Percentiles rank a stretch among this genome's conserved stretches.
These are phyloP conservation scores for Ustilago cynodontis DNA, from an alignment of 1,284 basidiomycete species.

Conservation along the genomic window DNA sequence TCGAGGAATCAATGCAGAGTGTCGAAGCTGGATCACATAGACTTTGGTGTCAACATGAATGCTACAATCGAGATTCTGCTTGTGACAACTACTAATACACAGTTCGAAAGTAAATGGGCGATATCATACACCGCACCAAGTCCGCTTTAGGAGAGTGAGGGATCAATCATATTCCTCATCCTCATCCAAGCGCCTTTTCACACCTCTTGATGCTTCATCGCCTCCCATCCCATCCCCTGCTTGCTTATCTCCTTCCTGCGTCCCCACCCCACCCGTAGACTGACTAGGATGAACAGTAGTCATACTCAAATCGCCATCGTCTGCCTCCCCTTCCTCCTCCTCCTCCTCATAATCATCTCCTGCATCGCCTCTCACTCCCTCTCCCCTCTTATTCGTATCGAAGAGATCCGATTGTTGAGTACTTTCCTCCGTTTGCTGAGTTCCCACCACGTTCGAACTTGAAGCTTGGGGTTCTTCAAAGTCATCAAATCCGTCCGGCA, in stretches of 20 bases:
- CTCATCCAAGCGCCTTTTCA: constrained; percentile 65
- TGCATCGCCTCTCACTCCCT: not conserved
- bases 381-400: constrained; percentile 2
- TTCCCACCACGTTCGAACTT: not conserved
- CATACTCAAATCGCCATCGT: constrained; percentile 38
- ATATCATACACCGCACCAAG: not conserved
- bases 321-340: constrained; percentile 15
- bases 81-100: not conserved
- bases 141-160: no score
- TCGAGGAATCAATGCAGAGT: no score
- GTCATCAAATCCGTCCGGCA: constrained; percentile 71
- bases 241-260: not conserved
- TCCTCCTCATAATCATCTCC: constrained; percentile 46
- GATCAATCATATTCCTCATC: constrained; percentile 69
- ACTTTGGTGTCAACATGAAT: no score
- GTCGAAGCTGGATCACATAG: no score
- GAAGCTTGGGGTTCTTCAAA: constrained; percentile 22
- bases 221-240: not conserved
- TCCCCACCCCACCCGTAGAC: not conserved
- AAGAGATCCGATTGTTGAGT: constrained; percentile 28
- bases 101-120: not conserved
- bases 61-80: not conserved
- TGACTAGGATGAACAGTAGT: constrained; percentile 36
- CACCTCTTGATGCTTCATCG: constrained; percentile 35
- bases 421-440: not conserved